A percentile compares a stretch with the other conserved stretches of the same genome.
These are phyloP conservation scores for Aspergillus tanneri DNA, from an alignment of 2,329 filamentous ascomycete genomes.

Conservation along the genomic window DNA sequence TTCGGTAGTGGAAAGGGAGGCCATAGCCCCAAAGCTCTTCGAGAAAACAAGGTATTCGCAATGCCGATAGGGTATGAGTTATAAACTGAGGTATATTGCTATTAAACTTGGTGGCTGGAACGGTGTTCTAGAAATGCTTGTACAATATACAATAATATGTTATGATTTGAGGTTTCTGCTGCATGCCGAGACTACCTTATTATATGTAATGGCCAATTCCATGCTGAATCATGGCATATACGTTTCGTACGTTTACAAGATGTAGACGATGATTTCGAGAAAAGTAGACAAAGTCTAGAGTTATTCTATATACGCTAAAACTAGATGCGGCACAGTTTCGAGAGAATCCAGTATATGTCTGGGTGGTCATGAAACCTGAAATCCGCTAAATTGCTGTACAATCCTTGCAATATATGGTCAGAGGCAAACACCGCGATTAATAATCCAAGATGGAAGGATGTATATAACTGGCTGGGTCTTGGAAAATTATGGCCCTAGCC, in stretches of 20 bases:
- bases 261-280: background rate
- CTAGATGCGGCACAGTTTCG: conserved; percentile 2
- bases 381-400: conserved; percentile 12
- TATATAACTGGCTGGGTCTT: background rate
- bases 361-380: background rate
- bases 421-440: background rate
- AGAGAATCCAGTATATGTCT: background rate
- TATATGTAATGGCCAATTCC: background rate
- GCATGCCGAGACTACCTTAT: background rate
- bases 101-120: too few relatives aligned
- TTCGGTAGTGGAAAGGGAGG: conserved; percentile 40
- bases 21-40: conserved; percentile 35
- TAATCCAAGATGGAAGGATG: conserved; percentile 1
- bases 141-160: conserved; percentile 1
- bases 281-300: background rate
- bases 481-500: background rate
- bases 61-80: conserved; percentile 18
- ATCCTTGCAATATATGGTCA: background rate
- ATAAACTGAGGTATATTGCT: too few relatives aligned
- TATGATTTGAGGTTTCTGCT: background rate
- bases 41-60: conserved; percentile 38
- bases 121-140: too few relatives aligned
- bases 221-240: too few relatives aligned
- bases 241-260: background rate
- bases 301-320: conserved; percentile 7